Base-by-base conservation (phyloP, 2,329 filamentous ascomycete species). In the Westerdykella sp. region DNA sequence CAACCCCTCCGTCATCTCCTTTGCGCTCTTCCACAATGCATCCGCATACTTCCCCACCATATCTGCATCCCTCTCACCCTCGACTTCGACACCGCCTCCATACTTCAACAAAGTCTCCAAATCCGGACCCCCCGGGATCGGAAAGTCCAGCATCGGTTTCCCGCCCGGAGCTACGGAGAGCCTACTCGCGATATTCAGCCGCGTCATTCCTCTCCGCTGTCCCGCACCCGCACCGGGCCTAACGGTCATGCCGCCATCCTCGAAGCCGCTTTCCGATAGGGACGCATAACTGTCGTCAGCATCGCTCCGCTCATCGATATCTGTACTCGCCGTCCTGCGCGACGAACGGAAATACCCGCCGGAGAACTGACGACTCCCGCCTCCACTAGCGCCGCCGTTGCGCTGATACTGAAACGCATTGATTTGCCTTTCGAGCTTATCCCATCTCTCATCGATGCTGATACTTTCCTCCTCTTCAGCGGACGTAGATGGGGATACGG, bases 361-460 rank as follows among this genome's bases (percentile, higher is more conserved):
- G 11, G 23, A 38, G 16, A 23, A 40, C 16, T 40, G 22, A n/a
- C 16, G 15, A 18, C 25, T 18, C 5, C 12, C 14, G 13, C 39
- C 39, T 28, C 25, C 25, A 28, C 25, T 7, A 9, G 25, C 25
- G 13, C 34, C 34, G 14, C 14, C 34, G n/a, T 35, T 15, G 3
- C 51, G 49, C 22, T 55, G 50, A 4, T 15, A 30, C 12, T 46
- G 46, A 3, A 55, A 39, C 3, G 46, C 50, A 2, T 51, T 39
- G 2, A 55, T 55, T 14, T 35, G 32, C n/a, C n/a, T 7, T 22
- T 65, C 62, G 30, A 63, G 57, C 1, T 36, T 44, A 15, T 66
- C 62, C 62, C 62, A 67, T 7, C 63, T 54, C 15, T 64, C 60
- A 46, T 67, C 63, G 12, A 63, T 31, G 23, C 9, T 45, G 4